Evolutionary conservation across 2,329 filamentous ascomycete species (phyloP), one percentile per base, ranked within the genome.

Genomic region (Biscogniauxia mediterranea): DNA sequence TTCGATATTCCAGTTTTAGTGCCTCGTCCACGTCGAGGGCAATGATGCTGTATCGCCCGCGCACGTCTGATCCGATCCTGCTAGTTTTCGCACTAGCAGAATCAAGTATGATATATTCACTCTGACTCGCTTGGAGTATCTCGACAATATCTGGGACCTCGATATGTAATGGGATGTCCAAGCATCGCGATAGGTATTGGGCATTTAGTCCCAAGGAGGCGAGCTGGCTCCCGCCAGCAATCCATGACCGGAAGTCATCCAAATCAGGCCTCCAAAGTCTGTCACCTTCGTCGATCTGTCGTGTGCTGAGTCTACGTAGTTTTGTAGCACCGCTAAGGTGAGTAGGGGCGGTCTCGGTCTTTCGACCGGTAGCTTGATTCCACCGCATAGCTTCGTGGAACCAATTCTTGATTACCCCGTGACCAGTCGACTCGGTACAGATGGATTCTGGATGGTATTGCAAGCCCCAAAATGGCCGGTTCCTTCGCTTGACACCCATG

Each of bases 391-490:
- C 87, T 70, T 86, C 80, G 4, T 74, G 71, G 82, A 93, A 95
- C 92, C 93, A 97, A 69, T 91, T 92, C 56, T 75, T 75, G 42
- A 96, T 80, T 25, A 96, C 80, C 15, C 79, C 77, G 20, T 82
- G 84, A 1, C 90, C 88, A 62, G 84, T 83, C 3, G 80, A 77
- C 49, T 91, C 90, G 3, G 93, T 96, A 73, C 92, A 96, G 15
- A 92, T 85, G 0, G 92, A 96, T 74, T 97, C 93, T 0, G 93
- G 93, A 71, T 97, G 93, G 69, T 95, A 97, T 71, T 97, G 93
- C 19, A 97, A 81, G 0, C 90, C 93, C 88, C 90, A 96, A 65
- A 94, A 90, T 0, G 93, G 93, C 66, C 86, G 88, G 0, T 65
- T 71, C 19, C 73, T 76, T 73, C 96, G 92, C 64, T 82, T 85